Evolutionary conservation across 2,329 filamentous ascomycete genomes (phyloP), one percentile per base, ranked within the genome.

Genomic region (Rosellinia necatrix): DNA sequence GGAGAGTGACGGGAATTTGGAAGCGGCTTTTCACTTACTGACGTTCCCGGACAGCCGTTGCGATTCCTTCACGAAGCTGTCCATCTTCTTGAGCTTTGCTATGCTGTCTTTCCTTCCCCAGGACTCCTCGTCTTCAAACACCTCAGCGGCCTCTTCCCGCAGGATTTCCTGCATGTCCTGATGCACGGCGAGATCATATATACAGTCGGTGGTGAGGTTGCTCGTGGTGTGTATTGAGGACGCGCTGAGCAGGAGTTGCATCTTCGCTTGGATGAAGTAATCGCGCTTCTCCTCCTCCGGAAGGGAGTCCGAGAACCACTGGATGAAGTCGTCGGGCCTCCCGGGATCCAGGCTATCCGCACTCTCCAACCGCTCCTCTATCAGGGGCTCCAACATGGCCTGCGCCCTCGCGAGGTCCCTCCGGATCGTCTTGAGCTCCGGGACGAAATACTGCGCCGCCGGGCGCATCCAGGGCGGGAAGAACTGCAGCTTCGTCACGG

Each of bases 191-290:
- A 87, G 66, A 53, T 81, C 78, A 63, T 80, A 83, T 43, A 86
- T 74, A 4, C 76, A 77, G 55, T 73, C 83, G 1, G 77, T 79
- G 0, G 74, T 61, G 0, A 76, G 72, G 41, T 77, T 64, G 0
- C 76, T 75, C 0, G 79, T 82, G 0, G 79, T 81, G 56, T 81
- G 78, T 24, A 84, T 82, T 2, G 80, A 76, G 0, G 79, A 79
- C 49, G 81, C 77, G 35, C 71, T 75, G 7, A 82, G 61, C 0
- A 69, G 66, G 3, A 81, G 70, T 64, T 81, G 68, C 8, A 70
- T 74, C 9, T 76, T 66, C 34, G 69, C 70, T 3, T 78, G 74
- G 12, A 79, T 64, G 34, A 74, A 69, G 40, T 70, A 67, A 53
- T 72, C 68, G 8, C 64, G 66, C 56, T 72, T 72, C 62, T 75